Base-by-base conservation (phyloP, 2,329 filamentous ascomycete genomes). In the Fusarium sp. region DNA sequence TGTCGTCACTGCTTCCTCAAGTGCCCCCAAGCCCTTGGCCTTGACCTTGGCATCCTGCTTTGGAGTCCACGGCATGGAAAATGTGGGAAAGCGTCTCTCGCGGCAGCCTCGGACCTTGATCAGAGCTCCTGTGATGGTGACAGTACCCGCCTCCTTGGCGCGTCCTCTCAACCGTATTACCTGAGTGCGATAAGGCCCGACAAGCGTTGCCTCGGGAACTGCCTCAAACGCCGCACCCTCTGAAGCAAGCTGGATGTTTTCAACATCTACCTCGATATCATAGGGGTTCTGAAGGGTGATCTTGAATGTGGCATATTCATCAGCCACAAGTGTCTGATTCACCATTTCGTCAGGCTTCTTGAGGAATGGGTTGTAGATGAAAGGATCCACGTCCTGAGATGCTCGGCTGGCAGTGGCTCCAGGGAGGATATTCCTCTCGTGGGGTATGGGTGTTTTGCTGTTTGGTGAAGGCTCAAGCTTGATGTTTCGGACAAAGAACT, bases 341-440 rank as follows among this genome's bases (percentile, higher is more conserved):
- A 87, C 86, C 27, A 88, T 88, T 61, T 92, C 88, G 48, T 90
- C 88, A 0, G 88, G 83, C 63, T 88, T 88, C 82, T 95, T 95
- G 23, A 95, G 84, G 79, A 98, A 98, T 1, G 97, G 95, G 79
- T 98, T 98, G 81, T 98, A 97, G 67, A 99, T 94, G 77, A 99
- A 98, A 0, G 97, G 97, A 71, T 97, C 95, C 6, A 91, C 87
- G 68, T 91, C 89, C 74, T 91, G 89, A 5, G 89, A 91, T 16
- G 87, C 85, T 54, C 88, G 85, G 34, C 84, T 85, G 1, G 85
- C 84, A 0, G 84, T 83, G 5, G 85, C 85, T 10, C 88, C 88
- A 0, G 88, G 88, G 16, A 91, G 82, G 18, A 88, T 85, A 65
- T 84, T 88, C 71, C 86, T 89, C 2, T 88, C 85, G 78, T 95